Conservation (phyloP, 2,329 filamentous ascomycete genomes). For the Alternaria triticina region DNA sequence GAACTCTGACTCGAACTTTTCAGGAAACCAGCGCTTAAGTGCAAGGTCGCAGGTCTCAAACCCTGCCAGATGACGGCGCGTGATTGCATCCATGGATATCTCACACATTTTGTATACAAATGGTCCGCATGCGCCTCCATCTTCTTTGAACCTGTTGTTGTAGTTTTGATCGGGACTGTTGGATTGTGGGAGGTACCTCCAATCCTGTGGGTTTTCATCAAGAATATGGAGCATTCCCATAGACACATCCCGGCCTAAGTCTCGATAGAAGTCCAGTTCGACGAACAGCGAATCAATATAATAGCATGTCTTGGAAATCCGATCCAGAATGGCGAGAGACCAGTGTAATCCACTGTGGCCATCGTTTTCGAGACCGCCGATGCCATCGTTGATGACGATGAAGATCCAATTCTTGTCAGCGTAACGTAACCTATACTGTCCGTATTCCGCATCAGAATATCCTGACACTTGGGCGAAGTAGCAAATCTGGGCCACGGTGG, state of each 20-base stretch:
- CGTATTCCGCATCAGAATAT: slow-evolving; percentile 8
- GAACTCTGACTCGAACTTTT: neutral
- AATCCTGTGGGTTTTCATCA: slow-evolving; percentile 4
- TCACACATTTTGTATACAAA: slow-evolving; percentile 26
- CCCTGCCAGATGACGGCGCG: neutral
- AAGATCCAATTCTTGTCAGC: slow-evolving; percentile 30
- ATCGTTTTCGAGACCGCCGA: neutral
- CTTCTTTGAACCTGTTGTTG: slow-evolving; percentile 16
- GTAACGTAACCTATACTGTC: slow-evolving; percentile 15
- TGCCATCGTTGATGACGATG: slow-evolving; percentile 32
- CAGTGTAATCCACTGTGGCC: slow-evolving; percentile 27
- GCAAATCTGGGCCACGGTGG: slow-evolving; percentile 19
- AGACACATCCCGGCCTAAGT: neutral
- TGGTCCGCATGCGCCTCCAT: slow-evolving; percentile 28
- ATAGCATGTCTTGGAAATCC: slow-evolving; percentile 1
- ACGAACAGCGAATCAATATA: slow-evolving; percentile 29
- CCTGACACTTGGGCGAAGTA: neutral
- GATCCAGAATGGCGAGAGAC: slow-evolving; percentile 27
- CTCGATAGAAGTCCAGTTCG: neutral
- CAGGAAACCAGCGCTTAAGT: neutral
- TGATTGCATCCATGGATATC: neutral
- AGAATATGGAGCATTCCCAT: slow-evolving; percentile 19
- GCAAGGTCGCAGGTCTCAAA: neutral
- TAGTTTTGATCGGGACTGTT: slow-evolving; percentile 17
- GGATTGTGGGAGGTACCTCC: neutral